phyloP scores from a whole-genome alignment of 768 basidiomycete genomes.

The Macrolepiota dolichaula region DNA sequence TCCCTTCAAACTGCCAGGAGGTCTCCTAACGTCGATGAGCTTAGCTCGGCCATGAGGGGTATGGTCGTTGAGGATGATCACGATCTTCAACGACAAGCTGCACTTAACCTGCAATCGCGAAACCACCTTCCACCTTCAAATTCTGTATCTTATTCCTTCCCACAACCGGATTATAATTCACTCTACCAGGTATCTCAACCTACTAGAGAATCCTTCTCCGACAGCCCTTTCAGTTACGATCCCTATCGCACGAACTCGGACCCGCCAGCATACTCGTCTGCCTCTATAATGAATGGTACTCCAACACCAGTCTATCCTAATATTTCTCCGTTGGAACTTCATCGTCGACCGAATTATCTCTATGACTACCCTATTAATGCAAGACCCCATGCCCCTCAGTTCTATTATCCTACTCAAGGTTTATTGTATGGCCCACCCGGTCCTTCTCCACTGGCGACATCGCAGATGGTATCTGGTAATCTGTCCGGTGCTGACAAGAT shows the following conservation, averaged over 20 bases:
- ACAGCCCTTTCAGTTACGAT: conserved; percentile 10
- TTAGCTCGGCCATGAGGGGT: conserved; percentile 56
- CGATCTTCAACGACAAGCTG: conserved; percentile 16
- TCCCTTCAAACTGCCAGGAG: conserved; percentile 5
- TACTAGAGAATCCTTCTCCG: neutral
- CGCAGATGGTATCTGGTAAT: conserved; percentile 1
- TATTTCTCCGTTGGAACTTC: conserved; percentile 5
- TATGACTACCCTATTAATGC: conserved; percentile 9
- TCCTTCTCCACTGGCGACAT: conserved; percentile 3
- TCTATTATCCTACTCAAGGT: conserved; percentile 12
- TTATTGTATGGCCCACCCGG: conserved; percentile 6
- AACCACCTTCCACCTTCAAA: conserved; percentile 19
- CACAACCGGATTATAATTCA: conserved; percentile 3
- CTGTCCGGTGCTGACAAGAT: conserved; percentile 7
- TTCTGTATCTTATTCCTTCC: neutral
- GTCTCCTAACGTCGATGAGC: conserved; percentile 44
- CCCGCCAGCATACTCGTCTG: conserved; percentile 7
- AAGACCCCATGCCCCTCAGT: conserved; percentile 8
- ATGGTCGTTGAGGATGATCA: conserved; percentile 31
- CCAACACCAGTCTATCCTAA: neutral
- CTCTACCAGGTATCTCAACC: neutral
- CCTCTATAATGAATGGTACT: conserved; percentile 1
- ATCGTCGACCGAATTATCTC: conserved; percentile 5
- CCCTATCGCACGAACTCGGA: conserved; percentile 9
- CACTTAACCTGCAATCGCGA: conserved; percentile 9